Evolutionary conservation across 192 early-diverging fungal genomes (phyloP), one percentile per base, ranked within the genome.

Genomic region (Backusella tarrabulga): DNA sequence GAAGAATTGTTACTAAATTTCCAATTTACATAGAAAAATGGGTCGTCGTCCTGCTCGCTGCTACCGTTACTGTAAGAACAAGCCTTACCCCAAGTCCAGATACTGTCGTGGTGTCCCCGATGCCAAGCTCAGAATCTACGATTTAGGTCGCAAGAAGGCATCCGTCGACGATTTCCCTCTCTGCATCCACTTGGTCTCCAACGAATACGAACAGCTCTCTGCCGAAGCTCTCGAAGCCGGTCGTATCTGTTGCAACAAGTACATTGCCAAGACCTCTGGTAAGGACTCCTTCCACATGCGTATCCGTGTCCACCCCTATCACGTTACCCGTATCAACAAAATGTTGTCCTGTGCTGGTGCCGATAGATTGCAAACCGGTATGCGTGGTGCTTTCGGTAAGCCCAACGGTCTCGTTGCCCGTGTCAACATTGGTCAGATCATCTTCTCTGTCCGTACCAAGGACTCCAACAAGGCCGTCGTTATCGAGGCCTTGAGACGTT

Each of bases 281-380:
- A 99, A 99, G 92, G 98, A 98, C 83, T 96, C 96, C 56, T 99
- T 98, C 96, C 98, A 99, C 88, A 89, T 99, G 94, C 92, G 98
- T 78, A 91, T 99, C 77, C 93, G 98, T 81, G 95, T 99, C 75
- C 98, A 98, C 86, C 98, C 97, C 32, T 98, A 94, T 94, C 98
- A 99, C 87, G 98, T 99, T 34, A 87, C 96, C 80, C 96, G 98
- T 77, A 99, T 99, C 94, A 98, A 99, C 93, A 99, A 99, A 91
- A 99, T 99, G 98, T 91, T 98, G 87, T 97, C 96, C 74, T 99
- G 97, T 86, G 98, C 98, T 77, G 98, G 98, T 89, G 97, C 98
- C 79, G 97, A 98, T 97, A 90, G 94, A n/a, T n/a, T n/a, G n/a
- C n/a, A n/a, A n/a, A n/a, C 93, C 80, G 98, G 97, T 91, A 99